These are phyloP conservation scores for Entophlyctis helioformis DNA, from an alignment of 192 early-diverging fungal genomes.

Conservation along the genomic window DNA sequence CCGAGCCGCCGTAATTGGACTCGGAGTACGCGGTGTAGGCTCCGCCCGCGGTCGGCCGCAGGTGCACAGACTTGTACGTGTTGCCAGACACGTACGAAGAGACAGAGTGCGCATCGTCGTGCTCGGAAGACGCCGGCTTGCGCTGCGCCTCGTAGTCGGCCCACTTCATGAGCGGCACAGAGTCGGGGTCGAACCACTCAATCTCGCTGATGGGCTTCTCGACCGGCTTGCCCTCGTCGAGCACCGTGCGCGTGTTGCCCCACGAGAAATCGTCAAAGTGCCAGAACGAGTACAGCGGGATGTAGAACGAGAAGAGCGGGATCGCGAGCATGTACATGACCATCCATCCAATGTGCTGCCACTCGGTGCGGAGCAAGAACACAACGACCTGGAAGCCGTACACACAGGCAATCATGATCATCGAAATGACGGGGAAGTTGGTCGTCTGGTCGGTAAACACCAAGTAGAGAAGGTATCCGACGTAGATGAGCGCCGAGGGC, in stretches of 20 bases:
- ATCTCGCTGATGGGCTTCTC: slow-evolving; percentile 23
- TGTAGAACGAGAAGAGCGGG: slow-evolving; percentile 83
- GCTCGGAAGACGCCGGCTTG: slow-evolving; percentile 8
- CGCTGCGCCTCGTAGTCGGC: slow-evolving; percentile 63
- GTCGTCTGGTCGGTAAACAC: slow-evolving; percentile 34
- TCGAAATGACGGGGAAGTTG: slow-evolving; percentile 63
- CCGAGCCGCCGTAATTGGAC: slow-evolving; percentile 10
- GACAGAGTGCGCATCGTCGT: slow-evolving; percentile 1
- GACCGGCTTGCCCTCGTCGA: slow-evolving; percentile 64
- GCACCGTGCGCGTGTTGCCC: slow-evolving; percentile 93
- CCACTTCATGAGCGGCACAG: slow-evolving; percentile 77
- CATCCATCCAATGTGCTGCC: slow-evolving; percentile 66
- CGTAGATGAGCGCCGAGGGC: slow-evolving; percentile 39
- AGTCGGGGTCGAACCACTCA: slow-evolving; percentile 72
- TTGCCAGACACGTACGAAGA: slow-evolving; percentile 8
- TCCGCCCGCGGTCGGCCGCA: slow-evolving; percentile 1
- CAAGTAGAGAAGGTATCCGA: slow-evolving; percentile 59
- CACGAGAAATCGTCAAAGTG: slow-evolving; percentile 98
- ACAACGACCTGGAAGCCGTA: slow-evolving; percentile 85
- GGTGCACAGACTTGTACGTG: neutral
- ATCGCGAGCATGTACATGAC: slow-evolving; percentile 88
- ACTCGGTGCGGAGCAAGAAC: slow-evolving; percentile 60
- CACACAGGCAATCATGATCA: slow-evolving; percentile 65
- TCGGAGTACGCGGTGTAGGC: slow-evolving; percentile 3
- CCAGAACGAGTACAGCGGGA: slow-evolving; percentile 95